Base-by-base conservation (phyloP, 805 yeast genomes). In the Saturnispora mendoncae region DNA sequence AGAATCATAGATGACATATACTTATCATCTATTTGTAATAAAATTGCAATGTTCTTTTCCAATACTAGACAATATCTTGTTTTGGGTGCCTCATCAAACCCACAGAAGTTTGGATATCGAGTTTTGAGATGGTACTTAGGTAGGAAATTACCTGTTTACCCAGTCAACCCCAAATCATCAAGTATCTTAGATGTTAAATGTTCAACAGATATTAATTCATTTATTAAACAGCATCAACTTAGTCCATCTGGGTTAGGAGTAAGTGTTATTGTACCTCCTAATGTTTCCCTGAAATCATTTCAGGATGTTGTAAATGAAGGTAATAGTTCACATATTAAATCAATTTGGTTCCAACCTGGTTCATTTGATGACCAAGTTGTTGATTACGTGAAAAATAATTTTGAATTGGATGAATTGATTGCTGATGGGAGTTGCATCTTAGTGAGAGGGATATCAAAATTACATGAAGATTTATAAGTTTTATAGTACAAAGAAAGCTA, bases 331-430 rank as follows among this genome's bases (percentile, higher is more conserved):
- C 47, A 60, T 0, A 61, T 81, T 13, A 71, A 71, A 50, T 76
- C 80, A 1, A 62, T 83, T 13, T 85, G 94, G 94, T 78, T 82
- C 49, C 94, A 84, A 54, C 94, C 94, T 0, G 94, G 94, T 0
- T 72, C 86, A 18, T 83, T 73, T 49, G 78, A 80, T 51, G 53
- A 55, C 2, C 67, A 64, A 10, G 74, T 72, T 3, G 62, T 80
- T 14, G 62, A 68, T 1, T 58, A 43, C 15, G 51, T 54, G 14
- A n/a, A 54, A 10, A 30, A 42, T 50, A 35, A 53, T 46, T 25
- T 56, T 58, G 44, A 72, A 61, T n/a, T 55, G 55, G 29, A 35
- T 21, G 41, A 39, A 65, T 57, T 15, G 4, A 58, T 72, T 15
- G 61, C 61, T 27, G 68, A 72, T 51, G 84, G 76, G 15, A 78